Evolutionary conservation across 352 stramenopile genomes (phyloP).

Genomic region (Globisporangium barbulae): DNA sequence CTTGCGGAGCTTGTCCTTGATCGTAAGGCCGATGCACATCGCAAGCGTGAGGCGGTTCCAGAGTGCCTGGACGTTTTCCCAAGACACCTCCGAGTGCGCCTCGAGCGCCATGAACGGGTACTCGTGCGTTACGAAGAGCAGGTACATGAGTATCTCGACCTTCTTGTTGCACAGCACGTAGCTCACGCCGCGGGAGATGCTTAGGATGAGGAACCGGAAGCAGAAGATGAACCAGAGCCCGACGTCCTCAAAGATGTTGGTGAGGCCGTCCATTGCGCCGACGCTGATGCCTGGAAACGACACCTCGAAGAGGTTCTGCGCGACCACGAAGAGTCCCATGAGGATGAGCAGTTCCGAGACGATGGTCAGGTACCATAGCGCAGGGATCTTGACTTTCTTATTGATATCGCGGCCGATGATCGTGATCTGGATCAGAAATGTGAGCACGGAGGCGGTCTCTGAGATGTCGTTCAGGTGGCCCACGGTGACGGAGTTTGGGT

Average conservation of each 20-base stretch:
- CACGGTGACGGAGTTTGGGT: too few relatives aligned
- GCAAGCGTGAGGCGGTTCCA: constrained; percentile 34
- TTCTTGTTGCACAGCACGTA: constrained; percentile 11
- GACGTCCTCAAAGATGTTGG: not conserved
- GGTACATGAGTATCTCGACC: constrained; percentile 25
- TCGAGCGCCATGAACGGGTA: constrained; percentile 32
- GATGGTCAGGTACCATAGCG: not conserved
- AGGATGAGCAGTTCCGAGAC: not conserved
- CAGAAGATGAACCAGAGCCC: not conserved
- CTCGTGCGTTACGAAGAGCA: constrained; percentile 34
- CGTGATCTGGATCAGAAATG: too few relatives aligned
- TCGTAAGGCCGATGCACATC: constrained; percentile 23
- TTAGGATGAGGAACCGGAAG: constrained; percentile 20
- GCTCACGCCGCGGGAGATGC: constrained; percentile 7
- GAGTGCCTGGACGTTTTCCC: constrained; percentile 36
- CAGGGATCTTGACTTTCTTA: too few relatives aligned
- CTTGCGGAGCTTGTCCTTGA: constrained; percentile 10
- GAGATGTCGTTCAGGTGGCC: too few relatives aligned
- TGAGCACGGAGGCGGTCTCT: too few relatives aligned
- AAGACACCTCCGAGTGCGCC: constrained; percentile 23
- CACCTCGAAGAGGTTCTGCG: not conserved
- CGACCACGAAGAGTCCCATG: not conserved
- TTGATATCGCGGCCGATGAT: too few relatives aligned
- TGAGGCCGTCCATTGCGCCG: not conserved
- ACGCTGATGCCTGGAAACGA: not conserved